Evolutionary conservation across 768 basidiomycete species (phyloP).

Genomic region (Hygrocybe coccinea): DNA sequence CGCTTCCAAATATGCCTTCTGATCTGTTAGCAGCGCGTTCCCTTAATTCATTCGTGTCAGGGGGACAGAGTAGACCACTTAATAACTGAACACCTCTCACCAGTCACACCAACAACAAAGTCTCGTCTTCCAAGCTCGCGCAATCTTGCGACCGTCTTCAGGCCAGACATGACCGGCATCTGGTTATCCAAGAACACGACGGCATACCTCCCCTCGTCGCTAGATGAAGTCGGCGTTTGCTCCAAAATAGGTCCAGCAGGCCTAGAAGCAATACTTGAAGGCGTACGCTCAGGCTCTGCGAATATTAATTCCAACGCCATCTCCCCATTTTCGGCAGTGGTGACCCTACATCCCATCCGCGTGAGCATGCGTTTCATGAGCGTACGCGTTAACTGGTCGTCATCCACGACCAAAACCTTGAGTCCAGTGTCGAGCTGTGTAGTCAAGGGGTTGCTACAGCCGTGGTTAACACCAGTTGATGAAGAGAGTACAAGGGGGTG

Average conservation of each 20-base stretch:
- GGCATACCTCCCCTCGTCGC: slow-evolving; percentile 28
- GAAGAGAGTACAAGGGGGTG: background rate
- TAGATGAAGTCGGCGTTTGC: slow-evolving; percentile 26
- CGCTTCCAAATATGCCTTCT: slow-evolving; percentile 48
- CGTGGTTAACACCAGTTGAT: background rate
- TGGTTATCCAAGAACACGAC: slow-evolving; percentile 65
- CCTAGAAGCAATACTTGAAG: slow-evolving; percentile 35
- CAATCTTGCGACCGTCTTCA: slow-evolving; percentile 62
- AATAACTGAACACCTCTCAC: slow-evolving; percentile 29
- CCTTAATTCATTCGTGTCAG: slow-evolving; percentile 29
- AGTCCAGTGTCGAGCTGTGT: slow-evolving; percentile 48
- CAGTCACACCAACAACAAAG: slow-evolving; percentile 78
- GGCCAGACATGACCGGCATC: slow-evolving; percentile 77
- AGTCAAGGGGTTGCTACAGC: slow-evolving; percentile 14
- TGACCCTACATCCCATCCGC: slow-evolving; percentile 74
- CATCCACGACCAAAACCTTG: slow-evolving; percentile 76
- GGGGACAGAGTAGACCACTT: background rate
- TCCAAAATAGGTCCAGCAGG: slow-evolving; percentile 37
- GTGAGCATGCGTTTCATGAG: slow-evolving; percentile 76
- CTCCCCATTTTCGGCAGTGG: slow-evolving; percentile 82
- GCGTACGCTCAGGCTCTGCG: slow-evolving; percentile 37
- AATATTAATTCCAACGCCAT: slow-evolving; percentile 70
- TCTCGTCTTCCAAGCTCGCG: slow-evolving; percentile 61
- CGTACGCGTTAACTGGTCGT: slow-evolving; percentile 73
- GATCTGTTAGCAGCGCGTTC: slow-evolving; percentile 46